Evolutionary conservation across 805 yeast species (phyloP).

Genomic region (Kodamaea neixiangensis): DNA sequence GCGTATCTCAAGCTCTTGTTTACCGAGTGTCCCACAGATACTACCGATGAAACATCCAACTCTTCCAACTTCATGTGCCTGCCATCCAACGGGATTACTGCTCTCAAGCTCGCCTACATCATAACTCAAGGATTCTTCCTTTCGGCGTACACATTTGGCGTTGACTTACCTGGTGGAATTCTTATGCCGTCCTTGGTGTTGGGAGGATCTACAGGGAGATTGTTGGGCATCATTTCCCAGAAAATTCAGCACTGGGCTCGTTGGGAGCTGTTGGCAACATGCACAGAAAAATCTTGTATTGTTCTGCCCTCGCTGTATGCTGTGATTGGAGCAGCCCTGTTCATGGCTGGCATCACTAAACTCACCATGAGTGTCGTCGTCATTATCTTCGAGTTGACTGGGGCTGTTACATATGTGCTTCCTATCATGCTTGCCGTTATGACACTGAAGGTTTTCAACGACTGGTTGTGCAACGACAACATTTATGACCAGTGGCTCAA

Average conservation of each 20-base stretch:
- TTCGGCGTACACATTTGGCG: conserved; percentile 70
- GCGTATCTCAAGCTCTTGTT: conserved; percentile 62
- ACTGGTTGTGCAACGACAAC: conserved; percentile 56
- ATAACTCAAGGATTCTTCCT: conserved; percentile 55
- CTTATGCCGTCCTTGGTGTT: conserved; percentile 62
- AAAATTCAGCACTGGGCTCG: conserved; percentile 43
- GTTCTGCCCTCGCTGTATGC: conserved; percentile 88
- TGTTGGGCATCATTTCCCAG: conserved; percentile 55
- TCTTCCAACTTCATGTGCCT: conserved; percentile 39
- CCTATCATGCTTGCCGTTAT: conserved; percentile 87
- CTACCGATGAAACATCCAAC: conserved; percentile 15
- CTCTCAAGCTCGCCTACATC: conserved; percentile 37
- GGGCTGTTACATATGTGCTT: conserved; percentile 78
- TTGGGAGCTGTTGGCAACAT: conserved; percentile 37
- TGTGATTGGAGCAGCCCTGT: conserved; percentile 84
- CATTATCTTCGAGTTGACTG: conserved; percentile 92
- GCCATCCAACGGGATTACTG: conserved; percentile 25
- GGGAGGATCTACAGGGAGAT: conserved; percentile 62
- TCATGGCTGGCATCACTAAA: conserved; percentile 77
- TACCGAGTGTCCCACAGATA: conserved; percentile 56
- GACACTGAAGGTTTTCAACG: conserved; percentile 71
- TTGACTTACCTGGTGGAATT: conserved; percentile 68
- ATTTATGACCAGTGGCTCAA: conserved; percentile 58
- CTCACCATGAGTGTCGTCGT: conserved; percentile 82
- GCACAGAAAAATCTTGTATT: conserved; percentile 51